Conservation (phyloP, 202 grass and related monocot species). For the Bolboschoenoplectus hybrid region DNA sequence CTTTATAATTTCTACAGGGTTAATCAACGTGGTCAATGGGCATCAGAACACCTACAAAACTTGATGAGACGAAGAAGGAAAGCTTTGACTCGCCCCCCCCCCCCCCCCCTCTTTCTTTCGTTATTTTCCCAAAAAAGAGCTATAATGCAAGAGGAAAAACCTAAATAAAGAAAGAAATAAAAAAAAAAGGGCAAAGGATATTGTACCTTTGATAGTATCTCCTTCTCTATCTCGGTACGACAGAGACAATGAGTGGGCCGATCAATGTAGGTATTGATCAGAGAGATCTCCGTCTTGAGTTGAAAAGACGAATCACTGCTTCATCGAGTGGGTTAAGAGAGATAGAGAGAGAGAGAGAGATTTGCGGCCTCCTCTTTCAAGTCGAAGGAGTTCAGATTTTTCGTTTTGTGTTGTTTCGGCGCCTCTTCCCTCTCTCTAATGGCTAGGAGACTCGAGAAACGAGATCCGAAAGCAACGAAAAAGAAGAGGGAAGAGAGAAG, state of each 20-base stretch:
- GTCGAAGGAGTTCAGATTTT: not conserved
- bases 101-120: not conserved
- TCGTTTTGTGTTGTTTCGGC: not conserved
- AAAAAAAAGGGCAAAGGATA: not conserved
- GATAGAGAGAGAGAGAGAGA: not conserved
- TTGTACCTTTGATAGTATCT: not conserved
- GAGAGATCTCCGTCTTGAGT: slow-evolving; percentile 1
- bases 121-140: not conserved
- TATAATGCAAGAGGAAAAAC: not conserved
- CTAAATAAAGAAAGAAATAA: slow-evolving; percentile 18
- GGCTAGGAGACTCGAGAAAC: slow-evolving; percentile 1
- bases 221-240: not conserved
- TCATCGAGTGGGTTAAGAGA: not conserved
- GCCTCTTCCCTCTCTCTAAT: slow-evolving; percentile 6
- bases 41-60: not conserved
- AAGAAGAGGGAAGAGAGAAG: not conserved
- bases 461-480: slow-evolving; percentile 18
- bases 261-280: slow-evolving; percentile 17
- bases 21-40: slow-evolving; percentile 11
- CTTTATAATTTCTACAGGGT: not conserved
- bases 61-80: not conserved
- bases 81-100: not conserved
- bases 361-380: not conserved
- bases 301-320: not conserved
- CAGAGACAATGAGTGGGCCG: not conserved